Evolutionary conservation across 108 stramenopile species (phyloP), one percentile per base, ranked within the genome.

Genomic region (Parmales sp.): DNA sequence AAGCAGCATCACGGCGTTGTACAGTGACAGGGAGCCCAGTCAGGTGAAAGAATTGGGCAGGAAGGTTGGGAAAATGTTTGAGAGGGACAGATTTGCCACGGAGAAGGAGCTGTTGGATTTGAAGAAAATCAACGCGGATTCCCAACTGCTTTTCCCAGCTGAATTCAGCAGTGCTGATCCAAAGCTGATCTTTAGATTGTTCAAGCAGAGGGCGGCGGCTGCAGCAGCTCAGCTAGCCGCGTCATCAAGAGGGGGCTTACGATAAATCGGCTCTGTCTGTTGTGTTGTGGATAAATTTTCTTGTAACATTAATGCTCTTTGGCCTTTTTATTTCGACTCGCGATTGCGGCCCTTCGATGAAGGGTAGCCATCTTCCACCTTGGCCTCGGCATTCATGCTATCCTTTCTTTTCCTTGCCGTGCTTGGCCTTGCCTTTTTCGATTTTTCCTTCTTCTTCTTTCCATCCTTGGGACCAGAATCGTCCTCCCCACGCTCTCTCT

Each of bases 81-180:
- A 72, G 73, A 68, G 74, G 11, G 74, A 66, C 11, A 63, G 75
- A 19, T 76, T 76, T 66, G 75, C 75, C 11, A 73, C 70, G 36
- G 43, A 43, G 23, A 63, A 38, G 3, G 75, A 76, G 65, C 69
- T 76, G 18, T 70, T 66, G 46, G 74, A 76, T 29, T 65, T 76
- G 37, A 76, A 75, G 69, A 73, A 75, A 45, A 70, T 76, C 9
- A 34, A 19, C 39, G 75, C 75, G 19, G 73, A 76, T 25, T 73
- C 75, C 5, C 26, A 37, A 37, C 45, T 38, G 2, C 68, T 74
- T 9, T 74, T 74, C 36, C 74, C 74, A 11, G 51, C 74, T 13
- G 74, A 74, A 31, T 36, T 74, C 22, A 38, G 36, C n/a, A 29
- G 38, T 25, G 74, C 74, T 4, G 69, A 69, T 37, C 74, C 74